A percentile compares a stretch with the other conserved stretches of the same genome.
These are phyloP conservation scores for Mortierella polycephala DNA, from an alignment of 371 early-diverging fungal species.

Conservation along the genomic window DNA sequence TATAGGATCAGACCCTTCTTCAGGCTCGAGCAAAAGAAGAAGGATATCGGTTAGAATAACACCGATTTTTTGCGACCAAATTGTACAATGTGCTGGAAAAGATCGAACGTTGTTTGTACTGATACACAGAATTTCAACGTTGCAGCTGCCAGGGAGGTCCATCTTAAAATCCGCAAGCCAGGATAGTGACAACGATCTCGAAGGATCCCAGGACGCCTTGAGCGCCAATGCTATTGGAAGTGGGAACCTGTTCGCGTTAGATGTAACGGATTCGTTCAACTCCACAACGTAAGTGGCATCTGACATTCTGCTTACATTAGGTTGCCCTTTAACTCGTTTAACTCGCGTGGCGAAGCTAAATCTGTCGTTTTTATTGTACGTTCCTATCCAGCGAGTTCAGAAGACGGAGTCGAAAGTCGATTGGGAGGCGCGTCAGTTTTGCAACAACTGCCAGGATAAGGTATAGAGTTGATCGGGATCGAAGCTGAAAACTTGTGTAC, in stretches of 20 bases:
- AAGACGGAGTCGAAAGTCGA: conserved; percentile 50
- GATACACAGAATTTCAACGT: neutral
- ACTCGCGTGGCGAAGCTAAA: neutral
- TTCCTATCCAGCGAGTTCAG: conserved; percentile 29
- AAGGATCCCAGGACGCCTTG: conserved; percentile 9
- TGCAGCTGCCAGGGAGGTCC: conserved; percentile 46
- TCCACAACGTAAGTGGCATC: conserved; percentile 27
- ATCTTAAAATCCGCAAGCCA: conserved; percentile 33
- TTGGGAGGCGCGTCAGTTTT: conserved; percentile 56
- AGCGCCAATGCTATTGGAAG: conserved; percentile 5
- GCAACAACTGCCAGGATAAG: conserved; percentile 57
- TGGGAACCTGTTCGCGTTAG: neutral
- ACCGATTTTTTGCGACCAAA: no score
- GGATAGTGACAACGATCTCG: conserved; percentile 21
- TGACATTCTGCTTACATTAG: neutral
- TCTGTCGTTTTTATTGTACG: neutral
- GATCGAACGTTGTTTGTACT: neutral
- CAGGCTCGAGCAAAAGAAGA: conserved; percentile 28
- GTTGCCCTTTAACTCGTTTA: neutral
- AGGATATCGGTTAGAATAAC: conserved; percentile 30
- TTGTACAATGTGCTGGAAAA: no score
- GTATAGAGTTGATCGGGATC: conserved; percentile 6
- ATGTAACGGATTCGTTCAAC: conserved; percentile 32
- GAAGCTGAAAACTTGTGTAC: no score
- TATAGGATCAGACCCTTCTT: conserved; percentile 4